Evolutionary conservation across 345 rosid genomes (phyloP).

Genomic region (Pugionium dolabratum): DNA sequence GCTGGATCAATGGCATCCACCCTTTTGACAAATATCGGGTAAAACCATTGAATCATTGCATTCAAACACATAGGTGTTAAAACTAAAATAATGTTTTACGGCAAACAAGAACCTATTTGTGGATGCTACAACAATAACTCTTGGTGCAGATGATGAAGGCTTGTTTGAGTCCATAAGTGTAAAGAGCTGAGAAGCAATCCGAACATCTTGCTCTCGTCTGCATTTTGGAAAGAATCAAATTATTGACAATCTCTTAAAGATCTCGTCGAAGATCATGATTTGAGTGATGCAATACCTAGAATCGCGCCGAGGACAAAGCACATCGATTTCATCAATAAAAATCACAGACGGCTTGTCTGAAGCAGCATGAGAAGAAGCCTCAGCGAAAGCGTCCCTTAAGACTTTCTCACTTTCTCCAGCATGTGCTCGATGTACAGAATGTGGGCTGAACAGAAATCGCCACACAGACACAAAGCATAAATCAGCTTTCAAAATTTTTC

Average conservation of each 20-base stretch:
- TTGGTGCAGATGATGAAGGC: conserved; percentile 46
- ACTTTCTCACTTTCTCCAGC: conserved; percentile 90
- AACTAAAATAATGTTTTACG: neutral
- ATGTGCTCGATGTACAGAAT: conserved; percentile 72
- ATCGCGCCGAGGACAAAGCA: conserved; percentile 79
- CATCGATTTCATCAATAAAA: conserved; percentile 91
- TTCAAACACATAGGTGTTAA: neutral
- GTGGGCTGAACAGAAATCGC: conserved; percentile 52
- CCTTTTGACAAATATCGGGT: conserved; percentile 40
- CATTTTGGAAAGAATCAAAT: conserved; percentile 34
- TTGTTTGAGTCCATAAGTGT: conserved; percentile 80
- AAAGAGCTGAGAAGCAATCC: conserved; percentile 70
- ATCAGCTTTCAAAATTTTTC: neutral
- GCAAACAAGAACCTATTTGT: conserved; percentile 72
- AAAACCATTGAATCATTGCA: neutral
- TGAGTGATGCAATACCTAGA: conserved; percentile 50
- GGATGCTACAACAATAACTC: conserved; percentile 75
- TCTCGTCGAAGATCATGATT: neutral
- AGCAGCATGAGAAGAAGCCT: conserved; percentile 64
- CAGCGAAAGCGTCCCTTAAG: conserved; percentile 74
- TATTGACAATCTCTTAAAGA: neutral
- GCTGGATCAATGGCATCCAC: conserved; percentile 81
- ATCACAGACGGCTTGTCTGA: conserved; percentile 74
- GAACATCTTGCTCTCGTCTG: conserved; percentile 81
- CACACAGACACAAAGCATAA: conserved; percentile 25